A percentile compares a stretch with the other conserved stretches of the same genome.
These are phyloP conservation scores for Phanerochaete carnosa DNA, from an alignment of 768 basidiomycete species.

Conservation along the genomic window DNA sequence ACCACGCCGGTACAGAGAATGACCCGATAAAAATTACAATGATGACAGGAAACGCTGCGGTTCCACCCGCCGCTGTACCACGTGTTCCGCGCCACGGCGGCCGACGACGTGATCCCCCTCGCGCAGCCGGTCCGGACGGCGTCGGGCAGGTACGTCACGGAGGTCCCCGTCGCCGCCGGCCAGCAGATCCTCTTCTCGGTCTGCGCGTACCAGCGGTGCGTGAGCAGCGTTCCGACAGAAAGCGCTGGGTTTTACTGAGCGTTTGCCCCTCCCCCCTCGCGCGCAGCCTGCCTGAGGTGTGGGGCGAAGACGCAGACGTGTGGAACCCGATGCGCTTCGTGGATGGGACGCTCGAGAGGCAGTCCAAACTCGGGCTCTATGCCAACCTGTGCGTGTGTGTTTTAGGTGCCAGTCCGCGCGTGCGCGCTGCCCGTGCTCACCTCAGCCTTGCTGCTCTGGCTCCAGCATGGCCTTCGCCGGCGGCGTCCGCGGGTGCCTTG, in stretches of 20 bases:
- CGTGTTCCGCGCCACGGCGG: conserved; percentile 21
- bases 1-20: too few species aligned
- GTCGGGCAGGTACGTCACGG: conserved; percentile 22
- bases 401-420: too few species aligned
- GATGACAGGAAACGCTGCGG: conserved; percentile 25
- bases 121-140: conserved; percentile 25
- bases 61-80: conserved; percentile 29
- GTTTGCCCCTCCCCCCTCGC: too few species aligned
- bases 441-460: too few species aligned
- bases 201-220: conserved; percentile 32
- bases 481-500: conserved; percentile 2
- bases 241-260: too few species aligned
- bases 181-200: conserved; percentile 21
- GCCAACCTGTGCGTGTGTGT: conserved; percentile 4
- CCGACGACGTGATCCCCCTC: conserved; percentile 33
- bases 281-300: conserved; percentile 21
- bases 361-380: conserved; percentile 4
- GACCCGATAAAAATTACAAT: too few species aligned
- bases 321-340: conserved; percentile 29
- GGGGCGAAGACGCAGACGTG: conserved; percentile 29
- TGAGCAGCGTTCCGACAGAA: too few species aligned
- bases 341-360: conserved; percentile 7
- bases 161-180: conserved; percentile 27
- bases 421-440: too few species aligned
- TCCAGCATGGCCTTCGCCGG: conserved; percentile 12